These are phyloP conservation scores for Boletus vinaceobasis DNA, from an alignment of 768 basidiomycete species.

Conservation along the genomic window DNA sequence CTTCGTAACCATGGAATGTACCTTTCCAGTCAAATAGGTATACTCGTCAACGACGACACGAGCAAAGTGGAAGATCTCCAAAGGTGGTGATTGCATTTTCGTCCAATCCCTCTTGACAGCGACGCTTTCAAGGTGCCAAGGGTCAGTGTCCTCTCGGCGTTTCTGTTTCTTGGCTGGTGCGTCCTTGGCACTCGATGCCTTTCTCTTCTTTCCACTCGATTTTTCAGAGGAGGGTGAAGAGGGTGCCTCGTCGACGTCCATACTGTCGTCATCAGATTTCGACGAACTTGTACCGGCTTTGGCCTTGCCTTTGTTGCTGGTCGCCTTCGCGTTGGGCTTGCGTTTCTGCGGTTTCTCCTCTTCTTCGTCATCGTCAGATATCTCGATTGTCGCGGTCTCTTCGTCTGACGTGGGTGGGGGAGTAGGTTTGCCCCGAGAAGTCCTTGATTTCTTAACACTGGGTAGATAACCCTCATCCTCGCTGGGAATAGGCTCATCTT, in stretches of 20 bases:
- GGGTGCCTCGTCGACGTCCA: slow-evolving; percentile 56
- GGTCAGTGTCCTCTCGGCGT: slow-evolving; percentile 61
- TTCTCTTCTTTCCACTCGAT: slow-evolving; percentile 44
- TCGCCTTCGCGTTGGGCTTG: slow-evolving; percentile 23
- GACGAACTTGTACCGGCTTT: slow-evolving; percentile 27
- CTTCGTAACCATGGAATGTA: slow-evolving; percentile 73
- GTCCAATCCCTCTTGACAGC: slow-evolving; percentile 72
- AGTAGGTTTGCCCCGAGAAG: slow-evolving; percentile 20
- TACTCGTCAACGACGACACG: slow-evolving; percentile 93
- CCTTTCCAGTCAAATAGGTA: slow-evolving; percentile 82
- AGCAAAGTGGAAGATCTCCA: slow-evolving; percentile 91
- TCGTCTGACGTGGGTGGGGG: slow-evolving; percentile 33
- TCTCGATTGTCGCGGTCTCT: slow-evolving; percentile 23
- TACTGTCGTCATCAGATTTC: slow-evolving; percentile 41
- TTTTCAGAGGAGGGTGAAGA: slow-evolving; percentile 34
- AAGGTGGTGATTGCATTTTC: slow-evolving; percentile 74
- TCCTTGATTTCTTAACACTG: slow-evolving; percentile 21
- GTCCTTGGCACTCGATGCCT: slow-evolving; percentile 32
- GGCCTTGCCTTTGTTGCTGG: slow-evolving; percentile 18
- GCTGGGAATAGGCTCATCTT: slow-evolving; percentile 24
- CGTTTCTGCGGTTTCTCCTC: slow-evolving; percentile 33
- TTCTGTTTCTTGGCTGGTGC: slow-evolving; percentile 54
- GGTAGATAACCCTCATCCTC: slow-evolving; percentile 25
- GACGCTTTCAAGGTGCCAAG: slow-evolving; percentile 69
- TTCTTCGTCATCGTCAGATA: slow-evolving; percentile 24